phyloP scores from a whole-genome alignment of 2,329 filamentous ascomycete species.

The Drechslerella stenobrocha region DNA sequence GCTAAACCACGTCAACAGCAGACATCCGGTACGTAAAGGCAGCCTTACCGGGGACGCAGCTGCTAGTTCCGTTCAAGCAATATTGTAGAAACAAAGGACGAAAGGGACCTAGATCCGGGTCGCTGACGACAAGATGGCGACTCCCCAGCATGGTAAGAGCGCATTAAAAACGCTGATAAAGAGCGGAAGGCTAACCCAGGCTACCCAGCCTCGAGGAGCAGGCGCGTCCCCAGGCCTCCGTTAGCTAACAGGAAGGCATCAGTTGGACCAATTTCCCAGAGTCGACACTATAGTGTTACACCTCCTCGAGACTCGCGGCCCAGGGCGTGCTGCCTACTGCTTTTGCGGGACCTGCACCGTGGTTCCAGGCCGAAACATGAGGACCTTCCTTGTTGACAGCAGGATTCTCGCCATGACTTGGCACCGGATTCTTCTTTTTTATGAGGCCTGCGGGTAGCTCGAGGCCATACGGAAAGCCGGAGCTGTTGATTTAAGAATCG shows the following conservation, averaged over 20 bases:
- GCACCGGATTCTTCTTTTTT: not conserved
- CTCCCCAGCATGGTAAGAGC: not conserved
- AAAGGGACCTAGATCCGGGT: not conserved
- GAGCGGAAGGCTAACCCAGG: not conserved
- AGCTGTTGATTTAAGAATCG: not conserved
- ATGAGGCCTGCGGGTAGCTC: not conserved
- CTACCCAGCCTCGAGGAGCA: constrained; percentile 7
- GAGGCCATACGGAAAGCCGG: not conserved
- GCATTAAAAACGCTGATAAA: too few relatives aligned
- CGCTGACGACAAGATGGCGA: not conserved
- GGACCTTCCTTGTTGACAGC: not conserved
- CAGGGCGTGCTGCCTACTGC: not conserved
- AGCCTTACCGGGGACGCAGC: constrained; percentile 5
- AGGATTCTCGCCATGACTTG: not conserved
- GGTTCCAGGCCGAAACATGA: not conserved
- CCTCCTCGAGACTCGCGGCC: not conserved
- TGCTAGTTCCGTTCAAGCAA: not conserved
- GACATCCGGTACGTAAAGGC: not conserved
- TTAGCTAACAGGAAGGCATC: not conserved
- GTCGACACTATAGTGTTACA: not conserved
- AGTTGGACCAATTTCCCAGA: not conserved
- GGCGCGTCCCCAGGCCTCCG: not conserved
- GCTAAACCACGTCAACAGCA: too few relatives aligned
- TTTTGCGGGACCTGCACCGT: not conserved
- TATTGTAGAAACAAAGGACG: not conserved